Base-by-base conservation (phyloP, 495 filamentous ascomycete genomes). In the Daldinia vernicosa region DNA sequence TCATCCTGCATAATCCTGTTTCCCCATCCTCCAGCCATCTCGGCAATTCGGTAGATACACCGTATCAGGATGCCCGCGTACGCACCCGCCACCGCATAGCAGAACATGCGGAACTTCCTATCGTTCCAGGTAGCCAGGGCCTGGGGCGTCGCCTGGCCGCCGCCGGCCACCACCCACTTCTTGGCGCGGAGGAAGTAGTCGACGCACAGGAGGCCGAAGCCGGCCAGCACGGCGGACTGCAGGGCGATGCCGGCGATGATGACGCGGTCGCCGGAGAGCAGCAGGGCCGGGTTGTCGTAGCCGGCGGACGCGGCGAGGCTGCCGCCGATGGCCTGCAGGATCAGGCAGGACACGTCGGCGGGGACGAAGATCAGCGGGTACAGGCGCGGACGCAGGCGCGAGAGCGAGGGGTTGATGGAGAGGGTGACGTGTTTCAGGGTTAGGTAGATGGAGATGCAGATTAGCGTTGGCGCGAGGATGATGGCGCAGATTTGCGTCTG, bases 231-330 rank as follows among this genome's bases (percentile, higher is more conserved):
- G 6, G 80, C 82, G 33, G 90, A 90, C 83, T 93, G 91, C 77
- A 89, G 86, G 6, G 86, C 82, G 67, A 93, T 90, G 74, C 91
- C 90, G 9, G 89, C 85, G 54, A 93, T 89, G 73, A 91, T 92
- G 60, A 90, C 85, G 70, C 90, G 75, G 77, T 92, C 89, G 17
- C 88, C 88, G 30, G 70, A 67, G 30, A 77, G 61, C 19, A 81
- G 74, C 65, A 83, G 65, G 19, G 75, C 64, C 11, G 71, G 55
- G 67, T 82, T 65, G 53, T 81, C 78, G 54, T 80, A 69, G 14
- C 77, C 80, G 6, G 84, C 86, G 27, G 77, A 75, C 4, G 86
- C 86, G 6, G 89, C 89, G 54, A 91, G 82, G 28, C 83, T 85
- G 60, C 89, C 90, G 53, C 90, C 90, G 11, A 87, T 84, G 50